phyloP scores from a whole-genome alignment of 306 rosid species.

The Malus fusca region DNA sequence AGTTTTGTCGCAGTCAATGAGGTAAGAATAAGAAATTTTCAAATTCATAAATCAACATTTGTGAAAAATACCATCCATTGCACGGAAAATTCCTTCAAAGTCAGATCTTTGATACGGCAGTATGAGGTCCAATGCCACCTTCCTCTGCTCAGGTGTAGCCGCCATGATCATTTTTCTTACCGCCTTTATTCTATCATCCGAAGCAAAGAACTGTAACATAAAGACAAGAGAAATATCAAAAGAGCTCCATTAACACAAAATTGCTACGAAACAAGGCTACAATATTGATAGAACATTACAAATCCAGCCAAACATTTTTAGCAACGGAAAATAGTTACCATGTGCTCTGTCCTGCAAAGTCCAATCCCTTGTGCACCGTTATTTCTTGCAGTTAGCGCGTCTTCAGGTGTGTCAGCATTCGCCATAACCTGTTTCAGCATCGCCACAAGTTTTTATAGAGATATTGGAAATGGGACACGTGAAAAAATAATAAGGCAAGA shows the following conservation, averaged over 20 bases:
- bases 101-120: conserved; percentile 96
- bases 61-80: conserved; percentile 70
- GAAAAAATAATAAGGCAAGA: conserved; percentile 8
- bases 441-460: background rate
- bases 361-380: conserved; percentile 98
- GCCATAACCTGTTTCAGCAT: conserved; percentile 71
- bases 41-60: background rate
- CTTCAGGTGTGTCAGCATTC: conserved; percentile 95
- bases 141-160: conserved; percentile 60
- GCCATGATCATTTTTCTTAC: conserved; percentile 98
- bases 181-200: conserved; percentile 84
- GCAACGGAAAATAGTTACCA: conserved; percentile 40
- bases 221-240: conserved; percentile 5
- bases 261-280: no score
- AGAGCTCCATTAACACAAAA: no score
- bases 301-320: no score
- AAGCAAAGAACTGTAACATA: conserved; percentile 78
- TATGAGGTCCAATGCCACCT: conserved; percentile 70
- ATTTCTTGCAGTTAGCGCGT: conserved; percentile 72
- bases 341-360: conserved; percentile 96
- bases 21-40: no score
- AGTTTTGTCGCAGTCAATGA: no score
- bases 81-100: conserved; percentile 93
- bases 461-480: background rate
- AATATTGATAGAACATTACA: no score